Evolutionary conservation across 495 filamentous ascomycete species (phyloP).

Genomic region (Neurospora discreta): DNA sequence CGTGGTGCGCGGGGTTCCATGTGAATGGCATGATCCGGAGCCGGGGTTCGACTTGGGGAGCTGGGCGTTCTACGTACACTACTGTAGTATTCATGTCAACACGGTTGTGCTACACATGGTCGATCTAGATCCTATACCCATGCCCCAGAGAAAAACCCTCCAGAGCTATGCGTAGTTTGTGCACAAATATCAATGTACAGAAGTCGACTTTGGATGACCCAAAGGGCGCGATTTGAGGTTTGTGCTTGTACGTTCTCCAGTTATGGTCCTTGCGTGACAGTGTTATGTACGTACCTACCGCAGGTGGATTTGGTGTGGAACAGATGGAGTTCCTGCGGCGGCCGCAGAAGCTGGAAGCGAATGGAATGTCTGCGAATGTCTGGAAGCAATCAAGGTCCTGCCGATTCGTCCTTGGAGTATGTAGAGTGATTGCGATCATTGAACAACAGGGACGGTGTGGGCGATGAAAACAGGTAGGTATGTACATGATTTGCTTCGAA

Average conservation of each 20-base stretch:
- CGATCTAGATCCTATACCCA: background rate
- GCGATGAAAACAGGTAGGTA: background rate
- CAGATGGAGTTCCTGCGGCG: background rate
- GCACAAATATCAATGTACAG: background rate
- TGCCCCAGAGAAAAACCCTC: background rate
- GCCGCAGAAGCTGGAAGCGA: background rate
- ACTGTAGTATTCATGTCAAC: background rate
- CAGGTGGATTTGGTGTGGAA: background rate
- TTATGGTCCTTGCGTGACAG: no score
- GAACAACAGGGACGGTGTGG: background rate
- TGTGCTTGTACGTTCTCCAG: background rate
- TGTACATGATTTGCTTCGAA: background rate
- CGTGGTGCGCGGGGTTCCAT: background rate
- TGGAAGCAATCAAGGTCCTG: background rate
- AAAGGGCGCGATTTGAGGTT: background rate
- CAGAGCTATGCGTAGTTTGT: background rate
- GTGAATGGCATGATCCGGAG: background rate
- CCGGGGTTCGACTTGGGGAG: background rate
- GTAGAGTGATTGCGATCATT: background rate
- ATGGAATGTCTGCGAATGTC: background rate
- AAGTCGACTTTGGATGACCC: background rate
- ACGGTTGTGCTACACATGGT: background rate
- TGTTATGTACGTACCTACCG: background rate
- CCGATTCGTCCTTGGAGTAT: background rate
- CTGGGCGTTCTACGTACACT: background rate